A percentile compares a stretch with the other conserved stretches of the same genome.
Conservation (phyloP, 164 flowering plant genomes). For the Macadamia integrifolia region DNA sequence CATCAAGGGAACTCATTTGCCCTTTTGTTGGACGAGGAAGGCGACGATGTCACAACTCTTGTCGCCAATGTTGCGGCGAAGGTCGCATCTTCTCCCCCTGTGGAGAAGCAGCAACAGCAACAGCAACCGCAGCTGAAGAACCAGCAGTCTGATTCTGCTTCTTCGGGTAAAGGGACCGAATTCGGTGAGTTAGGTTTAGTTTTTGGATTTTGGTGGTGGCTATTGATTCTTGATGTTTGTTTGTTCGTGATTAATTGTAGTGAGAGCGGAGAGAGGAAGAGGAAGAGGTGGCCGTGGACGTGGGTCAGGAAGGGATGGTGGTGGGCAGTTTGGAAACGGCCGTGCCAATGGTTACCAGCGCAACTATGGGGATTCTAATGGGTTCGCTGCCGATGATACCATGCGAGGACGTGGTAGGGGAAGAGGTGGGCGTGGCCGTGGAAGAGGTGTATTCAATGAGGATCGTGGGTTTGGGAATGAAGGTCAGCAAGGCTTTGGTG, state of each 20-base stretch:
- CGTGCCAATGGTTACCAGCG: conserved; percentile 13
- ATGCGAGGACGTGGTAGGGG: conserved; percentile 19
- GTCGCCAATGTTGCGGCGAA: conserved; percentile 17
- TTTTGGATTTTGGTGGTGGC: not conserved
- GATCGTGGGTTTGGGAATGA: conserved; percentile 18
- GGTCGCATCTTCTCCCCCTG: conserved; percentile 3
- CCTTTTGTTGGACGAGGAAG: conserved; percentile 25
- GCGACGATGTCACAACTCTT: conserved; percentile 20
- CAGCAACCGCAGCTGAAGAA: conserved; percentile 8
- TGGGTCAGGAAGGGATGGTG: conserved; percentile 13
- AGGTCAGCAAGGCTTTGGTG: conserved; percentile 8
- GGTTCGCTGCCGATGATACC: conserved; percentile 7
- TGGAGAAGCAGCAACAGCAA: conserved; percentile 10
- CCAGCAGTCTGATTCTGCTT: conserved; percentile 1
- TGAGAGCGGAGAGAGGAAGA: conserved; percentile 16
- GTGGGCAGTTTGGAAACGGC: conserved; percentile 10
- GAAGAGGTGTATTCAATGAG: conserved; percentile 19
- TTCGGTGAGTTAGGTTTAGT: conserved; percentile 8
- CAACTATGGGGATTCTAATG: conserved; percentile 15
- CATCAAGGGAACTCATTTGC: conserved; percentile 25
- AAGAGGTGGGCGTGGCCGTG: conserved; percentile 15
- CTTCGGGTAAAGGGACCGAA: conserved; percentile 12
- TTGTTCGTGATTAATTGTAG: conserved; percentile 9
- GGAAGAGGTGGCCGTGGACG: conserved; percentile 22
- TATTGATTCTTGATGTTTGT: not conserved